These are phyloP conservation scores for Casuarina glauca DNA, from an alignment of 306 rosid genomes.

Conservation along the genomic window DNA sequence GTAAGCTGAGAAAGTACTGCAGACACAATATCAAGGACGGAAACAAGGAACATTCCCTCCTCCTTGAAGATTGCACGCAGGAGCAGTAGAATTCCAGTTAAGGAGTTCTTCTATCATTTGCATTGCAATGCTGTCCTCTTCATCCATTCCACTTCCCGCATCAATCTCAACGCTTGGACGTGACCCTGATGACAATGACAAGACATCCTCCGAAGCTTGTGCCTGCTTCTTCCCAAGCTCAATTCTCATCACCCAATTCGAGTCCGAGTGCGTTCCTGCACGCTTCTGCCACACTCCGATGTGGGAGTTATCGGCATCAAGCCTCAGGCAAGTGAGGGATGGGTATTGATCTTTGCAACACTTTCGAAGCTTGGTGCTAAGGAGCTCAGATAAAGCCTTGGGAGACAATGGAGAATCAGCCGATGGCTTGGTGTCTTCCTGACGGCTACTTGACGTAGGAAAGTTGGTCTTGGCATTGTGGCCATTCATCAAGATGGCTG, in stretches of 20 bases:
- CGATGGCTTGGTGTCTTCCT: constrained; percentile 8
- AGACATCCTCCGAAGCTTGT: background rate
- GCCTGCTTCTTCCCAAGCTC: constrained; percentile 69
- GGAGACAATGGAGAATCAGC: constrained; percentile 50
- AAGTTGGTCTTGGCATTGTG: constrained; percentile 95
- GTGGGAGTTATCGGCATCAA: constrained; percentile 88
- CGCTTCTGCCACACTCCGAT: constrained; percentile 98
- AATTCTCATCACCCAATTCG: constrained; percentile 93
- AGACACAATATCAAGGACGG: constrained; percentile 25
- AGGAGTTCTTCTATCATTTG: constrained; percentile 98
- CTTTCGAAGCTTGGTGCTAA: constrained; percentile 79
- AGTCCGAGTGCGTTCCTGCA: constrained; percentile 68
- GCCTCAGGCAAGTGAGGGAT: constrained; percentile 87
- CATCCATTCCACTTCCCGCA: constrained; percentile 35
- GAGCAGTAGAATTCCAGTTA: constrained; percentile 65
- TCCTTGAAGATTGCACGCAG: constrained; percentile 30
- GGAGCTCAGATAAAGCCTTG: constrained; percentile 83
- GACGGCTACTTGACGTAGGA: constrained; percentile 38
- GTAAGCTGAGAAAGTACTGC: constrained; percentile 28
- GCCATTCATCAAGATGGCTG: constrained; percentile 90
- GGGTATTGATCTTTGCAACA: constrained; percentile 91
- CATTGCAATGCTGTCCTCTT: constrained; percentile 79
- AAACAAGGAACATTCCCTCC: constrained; percentile 29
- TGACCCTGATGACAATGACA: background rate
- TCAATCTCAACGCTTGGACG: constrained; percentile 5